These are phyloP conservation scores for Skeletonema potamos DNA, from an alignment of 108 stramenopile species.

Conservation along the genomic window DNA sequence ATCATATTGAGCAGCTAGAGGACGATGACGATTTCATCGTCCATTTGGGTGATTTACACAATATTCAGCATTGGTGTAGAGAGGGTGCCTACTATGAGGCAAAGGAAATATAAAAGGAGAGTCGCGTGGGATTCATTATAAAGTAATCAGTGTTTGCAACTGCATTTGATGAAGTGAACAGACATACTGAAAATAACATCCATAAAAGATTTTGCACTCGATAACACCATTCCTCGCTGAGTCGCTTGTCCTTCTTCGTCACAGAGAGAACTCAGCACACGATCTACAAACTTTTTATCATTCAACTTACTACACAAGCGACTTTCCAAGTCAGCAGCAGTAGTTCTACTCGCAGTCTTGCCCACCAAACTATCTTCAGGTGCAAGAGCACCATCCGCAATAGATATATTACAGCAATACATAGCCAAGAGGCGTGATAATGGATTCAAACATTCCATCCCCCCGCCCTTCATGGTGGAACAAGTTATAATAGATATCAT, in stretches of 20 bases:
- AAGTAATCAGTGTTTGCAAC: neutral
- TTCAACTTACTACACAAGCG: conserved; percentile 5
- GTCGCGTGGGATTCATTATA: too few species aligned
- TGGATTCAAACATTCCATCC: conserved; percentile 15
- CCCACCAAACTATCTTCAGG: neutral
- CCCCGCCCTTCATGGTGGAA: neutral
- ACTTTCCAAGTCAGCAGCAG: neutral
- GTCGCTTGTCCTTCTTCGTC: neutral
- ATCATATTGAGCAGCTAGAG: neutral
- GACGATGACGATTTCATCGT: neutral
- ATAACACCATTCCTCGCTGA: neutral
- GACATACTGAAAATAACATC: conserved; percentile 4
- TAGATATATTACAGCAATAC: conserved; percentile 8
- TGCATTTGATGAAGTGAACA: conserved; percentile 18
- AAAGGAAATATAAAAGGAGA: neutral
- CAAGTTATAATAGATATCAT: conserved; percentile 9
- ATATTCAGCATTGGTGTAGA: neutral
- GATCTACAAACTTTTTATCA: neutral
- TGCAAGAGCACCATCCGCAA: neutral
- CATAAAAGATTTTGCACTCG: conserved; percentile 11
- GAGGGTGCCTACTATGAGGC: neutral
- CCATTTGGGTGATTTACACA: neutral
- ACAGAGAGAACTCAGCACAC: neutral
- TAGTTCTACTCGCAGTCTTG: neutral
- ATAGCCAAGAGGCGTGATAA: conserved; percentile 30